These are phyloP conservation scores for Pestalotiopsis sp. DNA, from an alignment of 2,329 filamentous ascomycete genomes.

Conservation along the genomic window DNA sequence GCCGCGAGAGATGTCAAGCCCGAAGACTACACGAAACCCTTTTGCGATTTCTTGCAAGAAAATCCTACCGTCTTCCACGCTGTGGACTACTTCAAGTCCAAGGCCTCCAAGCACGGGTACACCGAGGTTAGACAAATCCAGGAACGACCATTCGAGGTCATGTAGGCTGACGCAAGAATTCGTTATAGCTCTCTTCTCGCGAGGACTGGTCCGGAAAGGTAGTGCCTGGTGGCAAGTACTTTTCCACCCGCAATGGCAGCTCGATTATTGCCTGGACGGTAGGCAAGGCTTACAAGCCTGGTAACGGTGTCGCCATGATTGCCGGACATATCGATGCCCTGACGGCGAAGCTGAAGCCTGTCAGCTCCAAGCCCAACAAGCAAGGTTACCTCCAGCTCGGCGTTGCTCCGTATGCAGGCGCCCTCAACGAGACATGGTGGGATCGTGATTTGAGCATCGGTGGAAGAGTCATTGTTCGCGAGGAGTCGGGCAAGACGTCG, in stretches of 20 bases:
- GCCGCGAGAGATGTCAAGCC: slow-evolving; percentile 37
- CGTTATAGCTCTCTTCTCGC: slow-evolving; percentile 69
- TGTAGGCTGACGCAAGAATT: background rate
- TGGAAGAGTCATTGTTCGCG: slow-evolving; percentile 82
- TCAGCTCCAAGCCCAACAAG: slow-evolving; percentile 81
- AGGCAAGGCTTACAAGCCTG: slow-evolving; percentile 77
- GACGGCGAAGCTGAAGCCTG: slow-evolving; percentile 87
- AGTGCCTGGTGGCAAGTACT: slow-evolving; percentile 85
- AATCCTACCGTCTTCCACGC: slow-evolving; percentile 96
- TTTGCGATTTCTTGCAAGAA: slow-evolving; percentile 82
- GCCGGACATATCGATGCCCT: slow-evolving; percentile 93
- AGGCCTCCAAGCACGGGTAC: slow-evolving; percentile 75
- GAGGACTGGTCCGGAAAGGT: slow-evolving; percentile 76
- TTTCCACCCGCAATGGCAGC: slow-evolving; percentile 81
- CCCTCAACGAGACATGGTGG: slow-evolving; percentile 91
- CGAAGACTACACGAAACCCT: slow-evolving; percentile 78
- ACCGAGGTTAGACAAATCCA: slow-evolving; percentile 56
- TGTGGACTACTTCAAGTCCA: slow-evolving; percentile 75
- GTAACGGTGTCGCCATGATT: slow-evolving; percentile 85
- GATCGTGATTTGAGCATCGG: slow-evolving; percentile 92
- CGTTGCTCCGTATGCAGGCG: slow-evolving; percentile 91
- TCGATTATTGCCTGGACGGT: slow-evolving; percentile 84
- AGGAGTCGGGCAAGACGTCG: slow-evolving; percentile 75
- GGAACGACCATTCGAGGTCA: background rate
- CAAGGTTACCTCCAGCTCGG: slow-evolving; percentile 88